Evolutionary conservation across 2,329 filamentous ascomycete species (phyloP).

Genomic region (Penicillium nordicum): DNA sequence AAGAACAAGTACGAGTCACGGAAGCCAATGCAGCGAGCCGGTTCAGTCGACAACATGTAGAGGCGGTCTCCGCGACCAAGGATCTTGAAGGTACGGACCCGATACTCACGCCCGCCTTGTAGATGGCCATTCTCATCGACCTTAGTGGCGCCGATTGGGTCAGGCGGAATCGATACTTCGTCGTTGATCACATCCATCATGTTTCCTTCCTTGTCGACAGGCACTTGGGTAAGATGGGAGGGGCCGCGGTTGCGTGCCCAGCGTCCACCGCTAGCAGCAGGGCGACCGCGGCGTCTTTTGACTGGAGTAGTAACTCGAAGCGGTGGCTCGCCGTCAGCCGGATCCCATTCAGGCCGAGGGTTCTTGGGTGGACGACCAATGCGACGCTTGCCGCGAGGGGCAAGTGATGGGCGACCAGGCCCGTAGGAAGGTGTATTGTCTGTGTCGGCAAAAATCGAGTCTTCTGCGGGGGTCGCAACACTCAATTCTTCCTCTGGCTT

Average conservation of each 20-base stretch:
- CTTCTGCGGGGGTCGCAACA: constrained; percentile 33
- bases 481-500: constrained; percentile 47
- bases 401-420: constrained; percentile 50
- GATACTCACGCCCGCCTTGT: constrained; percentile 80
- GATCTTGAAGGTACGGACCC: constrained; percentile 92
- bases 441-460: constrained; percentile 44
- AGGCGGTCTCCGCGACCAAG: constrained; percentile 75
- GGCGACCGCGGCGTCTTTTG: constrained; percentile 57
- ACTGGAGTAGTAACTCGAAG: constrained; percentile 51
- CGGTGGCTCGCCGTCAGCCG: constrained; percentile 45
- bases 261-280: constrained; percentile 55
- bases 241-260: constrained; percentile 72
- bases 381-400: constrained; percentile 63
- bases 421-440: constrained; percentile 53
- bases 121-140: constrained; percentile 87
- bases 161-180: constrained; percentile 83
- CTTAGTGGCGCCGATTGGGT: constrained; percentile 85
- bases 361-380: constrained; percentile 86
- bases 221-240: constrained; percentile 74
- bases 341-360: constrained; percentile 72
- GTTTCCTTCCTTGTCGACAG: constrained; percentile 91
- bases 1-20: constrained; percentile 98
- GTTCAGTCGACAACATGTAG: constrained; percentile 98
- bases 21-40: constrained; percentile 93
- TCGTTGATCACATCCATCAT: constrained; percentile 87